Percentiles rank a stretch among this genome's conserved stretches.
Conservation (phyloP, 129 eudicot species). For the Solidago caesia region DNA sequence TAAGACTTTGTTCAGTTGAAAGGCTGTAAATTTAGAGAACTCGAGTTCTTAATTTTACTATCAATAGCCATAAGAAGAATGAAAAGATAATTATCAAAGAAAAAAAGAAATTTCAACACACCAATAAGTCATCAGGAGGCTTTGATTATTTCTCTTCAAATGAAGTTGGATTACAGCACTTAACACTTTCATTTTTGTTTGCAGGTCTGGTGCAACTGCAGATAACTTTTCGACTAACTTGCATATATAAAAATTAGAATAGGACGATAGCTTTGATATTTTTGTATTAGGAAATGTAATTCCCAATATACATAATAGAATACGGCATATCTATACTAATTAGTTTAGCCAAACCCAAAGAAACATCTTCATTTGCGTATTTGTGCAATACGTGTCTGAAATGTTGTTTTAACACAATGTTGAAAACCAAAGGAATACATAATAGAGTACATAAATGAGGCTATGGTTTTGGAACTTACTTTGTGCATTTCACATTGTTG, state of each 20-base stretch:
- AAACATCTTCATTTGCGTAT: slow-evolving; percentile 87
- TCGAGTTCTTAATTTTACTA: neutral
- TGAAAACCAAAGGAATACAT: slow-evolving; percentile 1
- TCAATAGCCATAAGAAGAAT: neutral
- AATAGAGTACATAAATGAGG: neutral
- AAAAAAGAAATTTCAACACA: slow-evolving; percentile 31
- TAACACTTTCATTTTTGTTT: slow-evolving; percentile 61
- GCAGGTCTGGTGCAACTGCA: slow-evolving; percentile 77
- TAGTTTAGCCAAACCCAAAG: slow-evolving; percentile 42
- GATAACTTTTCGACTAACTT: slow-evolving; percentile 96
- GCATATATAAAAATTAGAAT: slow-evolving; percentile 26
- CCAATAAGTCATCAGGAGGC: slow-evolving; percentile 66
- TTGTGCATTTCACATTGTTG: slow-evolving; percentile 77
- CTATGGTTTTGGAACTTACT: slow-evolving; percentile 27
- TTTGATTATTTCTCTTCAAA: slow-evolving; percentile 56
- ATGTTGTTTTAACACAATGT: slow-evolving; percentile 14
- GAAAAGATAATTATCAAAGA: neutral
- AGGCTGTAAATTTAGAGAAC: too few relatives aligned
- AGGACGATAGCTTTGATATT: neutral
- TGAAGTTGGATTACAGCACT: slow-evolving; percentile 53
- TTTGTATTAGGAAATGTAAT: neutral
- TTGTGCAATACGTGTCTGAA: slow-evolving; percentile 79
- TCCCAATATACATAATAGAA: neutral
- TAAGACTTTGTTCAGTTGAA: too few relatives aligned
- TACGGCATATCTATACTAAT: too few relatives aligned